Conservation (phyloP, 23 red algal species). For the Rhodosorus marinus region DNA sequence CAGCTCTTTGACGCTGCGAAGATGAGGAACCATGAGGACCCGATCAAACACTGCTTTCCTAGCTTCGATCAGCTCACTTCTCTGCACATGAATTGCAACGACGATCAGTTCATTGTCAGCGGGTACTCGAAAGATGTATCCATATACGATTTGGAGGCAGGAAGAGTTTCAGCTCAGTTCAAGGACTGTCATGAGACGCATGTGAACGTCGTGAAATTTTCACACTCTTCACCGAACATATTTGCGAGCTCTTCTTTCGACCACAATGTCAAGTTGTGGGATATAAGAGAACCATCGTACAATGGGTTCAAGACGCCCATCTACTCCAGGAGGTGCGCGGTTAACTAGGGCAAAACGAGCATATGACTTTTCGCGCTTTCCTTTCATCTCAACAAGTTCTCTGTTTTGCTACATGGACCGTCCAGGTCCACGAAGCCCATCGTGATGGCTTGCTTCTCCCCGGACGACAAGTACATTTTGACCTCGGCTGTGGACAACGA, state of each 20-base stretch:
- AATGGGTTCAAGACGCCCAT: too few relatives aligned
- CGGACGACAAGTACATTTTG: slow-evolving; percentile 60
- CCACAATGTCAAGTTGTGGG: slow-evolving; percentile 68
- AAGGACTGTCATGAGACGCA: slow-evolving; percentile 37
- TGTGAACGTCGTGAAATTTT: slow-evolving; percentile 91
- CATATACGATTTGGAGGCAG: slow-evolving; percentile 50
- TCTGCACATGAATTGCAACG: slow-evolving; percentile 46
- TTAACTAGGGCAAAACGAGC: too few relatives aligned
- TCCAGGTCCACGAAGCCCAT: too few relatives aligned
- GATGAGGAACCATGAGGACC: slow-evolving; percentile 8
- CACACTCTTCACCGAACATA: slow-evolving; percentile 42
- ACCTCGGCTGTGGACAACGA: slow-evolving; percentile 93
- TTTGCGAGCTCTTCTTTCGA: slow-evolving; percentile 87
- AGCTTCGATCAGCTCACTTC: slow-evolving; percentile 62
- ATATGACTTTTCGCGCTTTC: not conserved
- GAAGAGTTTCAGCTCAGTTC: slow-evolving; percentile 21
- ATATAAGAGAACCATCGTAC: slow-evolving; percentile 74
- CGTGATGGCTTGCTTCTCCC: slow-evolving; percentile 96
- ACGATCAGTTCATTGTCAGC: slow-evolving; percentile 39
- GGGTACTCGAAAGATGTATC: slow-evolving; percentile 42
- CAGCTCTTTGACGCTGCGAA: slow-evolving; percentile 61
- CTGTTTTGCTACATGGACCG: too few relatives aligned
- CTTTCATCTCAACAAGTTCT: not conserved
- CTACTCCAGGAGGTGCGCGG: slow-evolving; percentile 11
- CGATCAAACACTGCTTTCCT: slow-evolving; percentile 6